Base-by-base conservation (phyloP, 2,329 filamentous ascomycete genomes). In the Cryphonectria japonica region DNA sequence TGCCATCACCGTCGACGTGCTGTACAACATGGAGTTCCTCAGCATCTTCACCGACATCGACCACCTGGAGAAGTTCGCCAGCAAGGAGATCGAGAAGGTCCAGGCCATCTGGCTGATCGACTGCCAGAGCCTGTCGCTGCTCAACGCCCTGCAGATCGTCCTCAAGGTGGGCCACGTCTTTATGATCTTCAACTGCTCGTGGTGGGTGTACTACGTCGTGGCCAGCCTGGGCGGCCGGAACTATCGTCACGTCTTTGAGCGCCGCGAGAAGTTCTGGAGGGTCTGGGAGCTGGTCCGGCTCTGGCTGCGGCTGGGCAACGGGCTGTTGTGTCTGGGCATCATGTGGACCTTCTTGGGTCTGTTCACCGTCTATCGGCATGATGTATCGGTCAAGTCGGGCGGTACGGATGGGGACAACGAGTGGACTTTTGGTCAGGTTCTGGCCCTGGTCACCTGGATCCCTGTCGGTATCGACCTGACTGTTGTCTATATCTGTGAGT, bases 371-470 rank as follows among this genome's bases (percentile, higher is more conserved):
- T 79, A 79, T 69, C 71, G 78, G 41, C 41, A 73, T 39, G 69
- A 70, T 3, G 74, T 76, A 4, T 70, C 74, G 46, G 32, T 66
- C 6, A 70, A 72, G 2, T 69, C 76, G 2, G 74, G 74, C 11
- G 72, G 73, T 8, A 70, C 75, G 11, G 74, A 78, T 57, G 67
- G 74, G 54, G 76, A 78, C 39, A 74, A 70, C 0, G 69, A 72
- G 32, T 80, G 78, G 78, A 78, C 75, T 4, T 80, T 80, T 64
- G 76, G 78, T 0, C 78, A 80, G 71, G 77, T 79, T 3, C 69
- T 80, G 3, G 73, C 78, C 0, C 66, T 80, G 26, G 76, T 76
- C 5, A 77, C 77, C 0, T 80, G 79, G 78, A 72, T 75, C 11
- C 77, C 78, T 0, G 75, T 79, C 1, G 41, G 75, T 0, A 74